These are phyloP conservation scores for Tubosaeta brunneosetosa DNA, from an alignment of 768 basidiomycete genomes.

Conservation along the genomic window DNA sequence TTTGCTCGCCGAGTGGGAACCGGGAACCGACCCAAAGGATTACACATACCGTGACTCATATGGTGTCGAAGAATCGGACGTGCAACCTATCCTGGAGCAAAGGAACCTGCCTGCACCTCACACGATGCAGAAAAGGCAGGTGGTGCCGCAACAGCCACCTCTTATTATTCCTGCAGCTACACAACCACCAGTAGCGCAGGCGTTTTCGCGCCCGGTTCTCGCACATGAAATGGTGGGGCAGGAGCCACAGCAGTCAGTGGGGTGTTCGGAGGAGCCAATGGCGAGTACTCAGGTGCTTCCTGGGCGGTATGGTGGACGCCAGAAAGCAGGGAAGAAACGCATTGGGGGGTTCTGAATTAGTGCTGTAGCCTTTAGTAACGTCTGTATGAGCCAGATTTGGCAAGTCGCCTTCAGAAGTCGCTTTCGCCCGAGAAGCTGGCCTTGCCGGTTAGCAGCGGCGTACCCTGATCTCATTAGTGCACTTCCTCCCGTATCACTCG, in stretches of 20 bases:
- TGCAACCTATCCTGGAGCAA: conserved; percentile 9
- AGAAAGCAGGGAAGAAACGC: conserved; percentile 60
- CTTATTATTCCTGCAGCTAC: conserved; percentile 32
- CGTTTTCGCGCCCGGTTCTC: conserved; percentile 2
- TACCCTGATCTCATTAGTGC: conserved; percentile 19
- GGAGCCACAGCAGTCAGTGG: conserved; percentile 13
- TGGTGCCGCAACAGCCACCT: conserved; percentile 34
- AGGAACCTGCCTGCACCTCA: conserved; percentile 6
- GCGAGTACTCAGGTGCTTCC: conserved; percentile 68
- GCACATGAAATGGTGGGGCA: conserved; percentile 8
- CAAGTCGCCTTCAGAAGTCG: conserved; percentile 17
- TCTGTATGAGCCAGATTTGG: conserved; percentile 13
- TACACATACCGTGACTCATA: conserved; percentile 58
- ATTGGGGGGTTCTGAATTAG: conserved; percentile 64
- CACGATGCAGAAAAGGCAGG: conserved; percentile 20
- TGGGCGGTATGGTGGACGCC: conserved; percentile 67
- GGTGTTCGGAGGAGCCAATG: conserved; percentile 41
- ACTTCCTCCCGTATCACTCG: conserved; percentile 17
- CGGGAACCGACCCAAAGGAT: conserved; percentile 46
- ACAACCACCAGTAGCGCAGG: conserved; percentile 16
- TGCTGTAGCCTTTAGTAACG: background rate
- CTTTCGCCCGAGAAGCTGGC: background rate
- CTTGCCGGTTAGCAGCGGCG: conserved; percentile 14
- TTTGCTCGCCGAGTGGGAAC: conserved; percentile 65
- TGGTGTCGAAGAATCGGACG: conserved; percentile 27